Evolutionary conservation across 805 yeast genomes (phyloP), one percentile per base, ranked within the genome.

Genomic region (Yarrowia bubula): DNA sequence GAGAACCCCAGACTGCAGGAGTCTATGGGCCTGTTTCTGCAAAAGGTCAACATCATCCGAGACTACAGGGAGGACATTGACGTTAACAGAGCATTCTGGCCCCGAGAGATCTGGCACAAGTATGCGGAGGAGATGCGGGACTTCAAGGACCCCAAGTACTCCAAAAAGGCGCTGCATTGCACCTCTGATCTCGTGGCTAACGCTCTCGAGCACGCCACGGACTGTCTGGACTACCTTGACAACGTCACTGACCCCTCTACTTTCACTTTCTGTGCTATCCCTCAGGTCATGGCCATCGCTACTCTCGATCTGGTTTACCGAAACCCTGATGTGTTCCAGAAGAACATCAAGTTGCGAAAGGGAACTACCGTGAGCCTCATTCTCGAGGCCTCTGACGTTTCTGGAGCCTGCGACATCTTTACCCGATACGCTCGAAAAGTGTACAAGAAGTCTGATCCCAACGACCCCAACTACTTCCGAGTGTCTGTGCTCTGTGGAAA

Each of bases 201-300:
- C 74, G 87, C 96, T 1, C 79, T 95, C 73, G 80, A 78, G 33
- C 98, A 93, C 72, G 92, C 84, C 43, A 83, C 83, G 63, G 95
- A 90, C 72, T 88, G 86, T 35, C 81, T 95, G 70, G 82, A 83
- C 61, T 95, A 89, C 75, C 80, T 95, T 65, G 83, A 93, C 15
- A 80, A 86, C 67, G 83, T 95, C 58, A 83, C 83, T 66, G 99
- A 95, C 74, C 89, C 88, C 67, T 85, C 96, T 1, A 78, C 87
- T 58, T 95, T 91, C 80, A 88, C 86, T 71, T 95, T 95, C 80
- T 92, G 98, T 79, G 90, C 98, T 10, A 95, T 95, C 73, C 99
- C 99, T 17, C 99, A 95, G 78, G 98, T 93, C 17, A 95, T 95
- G 99, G 97, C 98, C 41, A 89, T 95, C 75, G 98, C 99, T 14